Conservation (phyloP, 257 asterid species). For the Mentha longifolia region DNA sequence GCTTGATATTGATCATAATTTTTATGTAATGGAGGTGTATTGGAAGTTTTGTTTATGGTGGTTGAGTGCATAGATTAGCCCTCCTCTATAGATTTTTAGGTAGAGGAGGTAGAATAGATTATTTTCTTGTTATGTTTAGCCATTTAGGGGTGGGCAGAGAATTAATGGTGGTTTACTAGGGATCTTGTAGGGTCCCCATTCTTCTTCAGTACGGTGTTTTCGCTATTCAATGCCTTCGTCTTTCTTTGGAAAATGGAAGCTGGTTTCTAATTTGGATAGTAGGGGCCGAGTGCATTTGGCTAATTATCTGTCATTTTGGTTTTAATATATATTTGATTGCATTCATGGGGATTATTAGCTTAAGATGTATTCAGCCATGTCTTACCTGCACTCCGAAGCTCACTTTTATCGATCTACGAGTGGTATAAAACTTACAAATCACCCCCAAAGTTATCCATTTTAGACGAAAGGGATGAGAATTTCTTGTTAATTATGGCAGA, state of each 20-base stretch:
- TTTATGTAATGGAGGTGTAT: neutral
- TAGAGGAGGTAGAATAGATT: conserved; percentile 5
- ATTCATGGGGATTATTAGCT: neutral
- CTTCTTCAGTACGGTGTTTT: neutral
- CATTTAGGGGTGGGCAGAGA: conserved; percentile 11
- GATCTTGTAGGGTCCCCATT: conserved; percentile 15
- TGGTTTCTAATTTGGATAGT: neutral
- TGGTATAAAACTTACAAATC: neutral
- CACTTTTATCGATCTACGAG: neutral
- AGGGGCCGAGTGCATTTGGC: conserved; percentile 1
- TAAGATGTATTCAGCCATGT: neutral
- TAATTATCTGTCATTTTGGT: neutral
- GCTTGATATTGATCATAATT: conserved; percentile 1
- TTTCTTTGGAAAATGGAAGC: conserved; percentile 2
- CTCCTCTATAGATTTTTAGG: conserved; percentile 17
- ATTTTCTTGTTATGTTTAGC: conserved; percentile 14
- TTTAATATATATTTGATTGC: neutral
- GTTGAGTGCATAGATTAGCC: conserved; percentile 12
- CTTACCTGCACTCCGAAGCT: neutral
- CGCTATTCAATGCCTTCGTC: neutral
- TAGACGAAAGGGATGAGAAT: neutral
- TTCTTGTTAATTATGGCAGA: neutral
- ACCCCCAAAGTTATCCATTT: neutral
- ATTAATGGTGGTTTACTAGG: conserved; percentile 4
- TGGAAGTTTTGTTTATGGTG: conserved; percentile 8